phyloP scores from a whole-genome alignment of 2,329 filamentous ascomycete species.

The Xylariaceae sp. region DNA sequence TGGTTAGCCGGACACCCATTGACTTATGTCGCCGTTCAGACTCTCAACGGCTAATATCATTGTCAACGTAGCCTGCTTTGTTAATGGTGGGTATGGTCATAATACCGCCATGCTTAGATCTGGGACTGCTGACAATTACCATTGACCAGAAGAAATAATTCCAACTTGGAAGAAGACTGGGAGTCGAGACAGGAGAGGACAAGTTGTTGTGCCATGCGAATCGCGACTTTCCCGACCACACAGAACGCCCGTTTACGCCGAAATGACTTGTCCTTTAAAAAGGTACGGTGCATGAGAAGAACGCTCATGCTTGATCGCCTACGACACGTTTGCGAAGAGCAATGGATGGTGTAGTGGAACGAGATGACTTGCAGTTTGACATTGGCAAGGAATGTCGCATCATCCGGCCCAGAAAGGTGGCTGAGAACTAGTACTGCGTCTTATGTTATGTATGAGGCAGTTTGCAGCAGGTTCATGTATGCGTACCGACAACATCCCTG shows the following conservation, averaged over 20 bases:
- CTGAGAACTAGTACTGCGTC: neutral
- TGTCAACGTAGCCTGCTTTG: neutral
- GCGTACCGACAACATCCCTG: constrained; percentile 1
- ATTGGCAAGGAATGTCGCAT: constrained; percentile 13
- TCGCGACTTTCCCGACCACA: constrained; percentile 7
- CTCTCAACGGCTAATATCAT: constrained; percentile 16
- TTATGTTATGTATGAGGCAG: constrained; percentile 3
- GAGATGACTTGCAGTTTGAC: constrained; percentile 20
- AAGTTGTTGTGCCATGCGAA: neutral
- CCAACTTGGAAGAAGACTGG: neutral
- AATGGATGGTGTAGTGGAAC: constrained; percentile 16
- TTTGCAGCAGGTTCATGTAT: constrained; percentile 16
- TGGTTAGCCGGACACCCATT: constrained; percentile 8
- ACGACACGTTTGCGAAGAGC: constrained; percentile 5
- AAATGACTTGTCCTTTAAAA: neutral
- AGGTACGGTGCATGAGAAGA: constrained; percentile 9
- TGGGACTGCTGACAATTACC: constrained; percentile 12
- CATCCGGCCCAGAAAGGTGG: constrained; percentile 15
- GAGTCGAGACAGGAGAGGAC: constrained; percentile 1
- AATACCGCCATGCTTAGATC: neutral
- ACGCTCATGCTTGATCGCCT: constrained; percentile 11
- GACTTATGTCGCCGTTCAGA: constrained; percentile 7
- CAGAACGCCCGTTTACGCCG: constrained; percentile 12
- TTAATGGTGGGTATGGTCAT: constrained; percentile 11
- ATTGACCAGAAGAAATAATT: neutral